Evolutionary conservation across 2,329 filamentous ascomycete species (phyloP), one percentile per base, ranked within the genome.

Genomic region (Ophiocordyceps robertsii): DNA sequence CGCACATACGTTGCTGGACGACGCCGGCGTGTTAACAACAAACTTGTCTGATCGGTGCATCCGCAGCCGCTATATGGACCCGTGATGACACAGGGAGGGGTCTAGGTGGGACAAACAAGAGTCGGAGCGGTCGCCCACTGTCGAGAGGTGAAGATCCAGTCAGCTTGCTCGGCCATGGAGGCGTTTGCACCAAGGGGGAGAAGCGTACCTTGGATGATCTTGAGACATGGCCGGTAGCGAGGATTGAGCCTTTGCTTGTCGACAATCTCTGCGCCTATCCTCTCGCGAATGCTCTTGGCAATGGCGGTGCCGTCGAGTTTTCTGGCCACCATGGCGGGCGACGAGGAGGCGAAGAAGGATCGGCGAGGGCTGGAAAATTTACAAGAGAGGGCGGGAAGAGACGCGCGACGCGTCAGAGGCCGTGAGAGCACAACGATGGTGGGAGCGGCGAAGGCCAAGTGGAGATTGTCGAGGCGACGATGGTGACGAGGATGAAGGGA

Each of bases 271-370:
- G 68, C 69, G 55, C 82, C 82, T 55, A 98, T 74, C 47, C 75
- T 74, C 68, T 89, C 85, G 47, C 92, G 82, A 60, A 96, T 95
- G 60, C 71, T 75, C 70, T 90, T 93, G 53, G 92, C 92, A 68
- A 96, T 88, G 61, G 86, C 87, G 44, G 82, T 95, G 70, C 92
- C 92, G 69, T 98, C 92, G 56, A 98, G 92, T 72, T 88, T 95
- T 55, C 74, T 77, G 52, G 87, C 90, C 53, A 79, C 77, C 89
- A 95, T 96, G 58, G 66, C 70, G 65, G 67, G 57, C 53, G 68
- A 53, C 49, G 73, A 77, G 52, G 65, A 65, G 36, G 66, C 16
- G 33, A 16, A 3, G 6, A 36, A 17, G 7, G 33, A 14, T 36
- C 33, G 33, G 19, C n/a, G 33, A 14, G 31, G 6, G 31, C 6